These are phyloP conservation scores for Heritiera littoralis DNA, from an alignment of 345 rosid species.

Conservation along the genomic window DNA sequence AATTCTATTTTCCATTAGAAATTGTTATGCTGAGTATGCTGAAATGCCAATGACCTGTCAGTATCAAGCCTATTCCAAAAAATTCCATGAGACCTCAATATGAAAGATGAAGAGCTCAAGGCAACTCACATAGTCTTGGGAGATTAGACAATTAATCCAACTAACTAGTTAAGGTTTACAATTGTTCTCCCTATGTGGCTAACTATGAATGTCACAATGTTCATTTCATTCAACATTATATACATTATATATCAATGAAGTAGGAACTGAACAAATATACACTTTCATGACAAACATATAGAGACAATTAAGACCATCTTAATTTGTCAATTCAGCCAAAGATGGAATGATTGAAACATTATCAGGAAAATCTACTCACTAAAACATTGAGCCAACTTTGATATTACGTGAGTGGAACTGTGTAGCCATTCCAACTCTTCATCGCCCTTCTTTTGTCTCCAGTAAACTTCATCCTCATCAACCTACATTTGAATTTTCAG, in stretches of 20 bases:
- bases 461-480: slow-evolving; percentile 83
- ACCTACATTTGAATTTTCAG: slow-evolving; percentile 51
- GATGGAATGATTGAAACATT: neutral
- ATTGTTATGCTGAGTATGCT: neutral
- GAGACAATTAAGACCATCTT: neutral
- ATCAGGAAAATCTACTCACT: slow-evolving; percentile 48
- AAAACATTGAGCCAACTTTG: slow-evolving; percentile 68
- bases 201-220: neutral
- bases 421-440: slow-evolving; percentile 77
- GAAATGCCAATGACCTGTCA: neutral
- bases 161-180: neutral
- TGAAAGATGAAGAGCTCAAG: neutral
- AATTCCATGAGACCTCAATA: neutral
- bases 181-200: neutral
- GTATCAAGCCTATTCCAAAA: neutral
- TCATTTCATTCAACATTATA: neutral
- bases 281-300: neutral
- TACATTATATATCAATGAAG: neutral
- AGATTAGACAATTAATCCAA: neutral
- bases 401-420: slow-evolving; percentile 57
- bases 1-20: neutral
- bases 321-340: neutral
- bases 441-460: slow-evolving; percentile 68
- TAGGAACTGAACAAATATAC: neutral
- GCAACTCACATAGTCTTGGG: neutral